These are phyloP conservation scores for Pseudogymnoascus pannorum DNA, from an alignment of 2,329 filamentous ascomycete genomes.

Conservation along the genomic window DNA sequence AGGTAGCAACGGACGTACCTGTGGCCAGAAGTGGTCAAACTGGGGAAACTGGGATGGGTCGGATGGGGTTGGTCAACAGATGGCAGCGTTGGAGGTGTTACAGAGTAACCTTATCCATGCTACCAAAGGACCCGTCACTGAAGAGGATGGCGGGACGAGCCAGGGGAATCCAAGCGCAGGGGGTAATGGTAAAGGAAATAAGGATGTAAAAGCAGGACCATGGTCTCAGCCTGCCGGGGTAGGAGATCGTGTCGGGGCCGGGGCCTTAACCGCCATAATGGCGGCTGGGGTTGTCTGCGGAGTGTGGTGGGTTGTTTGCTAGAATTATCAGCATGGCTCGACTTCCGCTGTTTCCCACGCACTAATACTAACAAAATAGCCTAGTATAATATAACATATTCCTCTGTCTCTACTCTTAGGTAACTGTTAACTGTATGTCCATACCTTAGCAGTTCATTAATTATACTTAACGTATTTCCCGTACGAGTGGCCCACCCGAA, in stretches of 20 bases:
- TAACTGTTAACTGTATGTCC: too few species aligned
- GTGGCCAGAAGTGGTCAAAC: slow-evolving; percentile 53
- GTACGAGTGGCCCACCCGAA: too few species aligned
- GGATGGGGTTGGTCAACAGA: slow-evolving; percentile 61
- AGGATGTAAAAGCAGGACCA: background rate
- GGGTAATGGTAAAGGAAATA: background rate
- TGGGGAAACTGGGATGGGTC: slow-evolving; percentile 48
- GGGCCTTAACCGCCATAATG: slow-evolving; percentile 51
- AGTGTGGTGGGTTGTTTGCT: slow-evolving; percentile 45
- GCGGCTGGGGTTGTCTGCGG: slow-evolving; percentile 48
- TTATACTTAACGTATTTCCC: too few species aligned
- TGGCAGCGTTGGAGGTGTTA: slow-evolving; percentile 60
- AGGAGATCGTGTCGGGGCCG: slow-evolving; percentile 62
- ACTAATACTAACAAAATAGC: too few species aligned
- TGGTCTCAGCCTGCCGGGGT: slow-evolving; percentile 27
- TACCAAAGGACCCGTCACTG: slow-evolving; percentile 37
- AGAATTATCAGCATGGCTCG: background rate
- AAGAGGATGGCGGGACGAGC: slow-evolving; percentile 51
- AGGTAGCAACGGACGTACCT: slow-evolving; percentile 49
- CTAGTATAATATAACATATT: background rate
- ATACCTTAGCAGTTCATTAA: background rate
- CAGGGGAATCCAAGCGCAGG: slow-evolving; percentile 30
- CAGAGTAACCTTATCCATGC: slow-evolving; percentile 50
- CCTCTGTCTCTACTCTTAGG: background rate
- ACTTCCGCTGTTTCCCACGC: too few species aligned